A percentile compares a stretch with the other conserved stretches of the same genome.
These are phyloP conservation scores for Phalaenopsis aphrodite DNA, from an alignment of 106 monocot species.

Conservation along the genomic window DNA sequence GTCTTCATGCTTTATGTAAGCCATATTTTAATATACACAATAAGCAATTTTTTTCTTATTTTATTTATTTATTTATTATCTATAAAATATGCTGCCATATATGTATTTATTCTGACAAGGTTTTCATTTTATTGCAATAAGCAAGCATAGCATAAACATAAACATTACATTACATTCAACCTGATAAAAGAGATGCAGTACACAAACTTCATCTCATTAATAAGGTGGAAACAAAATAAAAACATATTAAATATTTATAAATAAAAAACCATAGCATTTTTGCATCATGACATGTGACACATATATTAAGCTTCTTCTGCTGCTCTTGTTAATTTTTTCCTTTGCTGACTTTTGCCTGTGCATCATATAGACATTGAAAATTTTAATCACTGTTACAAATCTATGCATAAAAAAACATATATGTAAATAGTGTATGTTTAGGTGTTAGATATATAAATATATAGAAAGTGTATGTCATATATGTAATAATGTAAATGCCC, in stretches of 20 bases:
- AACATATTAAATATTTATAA: background rate
- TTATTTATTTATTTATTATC: no score
- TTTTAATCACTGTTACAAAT: background rate
- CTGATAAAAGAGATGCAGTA: background rate
- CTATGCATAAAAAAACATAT: no score
- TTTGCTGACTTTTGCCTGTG: conserved; percentile 19
- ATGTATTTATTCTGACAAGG: no score
- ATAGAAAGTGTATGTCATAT: no score
- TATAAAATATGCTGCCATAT: no score
- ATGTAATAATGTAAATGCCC: no score
- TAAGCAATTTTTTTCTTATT: no score
- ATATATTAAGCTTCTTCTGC: background rate
- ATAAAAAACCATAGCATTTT: background rate
- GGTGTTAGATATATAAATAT: no score
- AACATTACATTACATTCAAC: background rate
- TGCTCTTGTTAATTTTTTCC: background rate
- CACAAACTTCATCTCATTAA: background rate
- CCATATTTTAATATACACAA: no score
- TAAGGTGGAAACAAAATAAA: background rate
- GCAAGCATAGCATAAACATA: no score
- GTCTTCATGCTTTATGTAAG: no score
- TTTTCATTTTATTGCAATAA: no score
- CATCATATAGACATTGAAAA: background rate
- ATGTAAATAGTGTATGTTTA: background rate
- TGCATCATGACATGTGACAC: background rate